Evolutionary conservation across 2,329 filamentous ascomycete genomes (phyloP), one percentile per base, ranked within the genome.

Genomic region (Claviceps citrina): DNA sequence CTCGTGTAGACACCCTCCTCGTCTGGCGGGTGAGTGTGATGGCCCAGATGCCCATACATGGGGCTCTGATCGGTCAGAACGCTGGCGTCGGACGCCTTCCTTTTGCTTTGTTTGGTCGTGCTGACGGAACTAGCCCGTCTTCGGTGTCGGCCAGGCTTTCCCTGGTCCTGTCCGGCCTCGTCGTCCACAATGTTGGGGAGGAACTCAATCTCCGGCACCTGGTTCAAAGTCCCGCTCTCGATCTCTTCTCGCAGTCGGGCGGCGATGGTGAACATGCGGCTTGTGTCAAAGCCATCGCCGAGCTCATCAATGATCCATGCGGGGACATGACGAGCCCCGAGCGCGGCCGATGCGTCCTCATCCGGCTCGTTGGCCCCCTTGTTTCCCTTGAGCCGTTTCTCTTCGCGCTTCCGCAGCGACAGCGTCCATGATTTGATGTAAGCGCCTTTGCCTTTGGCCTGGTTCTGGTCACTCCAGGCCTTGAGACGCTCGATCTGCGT

Each of bases 401-500:
- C 66, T 52, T 82, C 78, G 12, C 79, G 71, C 58, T 78, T 79
- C 33, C 78, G 68, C 36, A 78, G 65, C 5, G 67, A 68, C 6
- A 85, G 57, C 1, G 71, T 67, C 72, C 80, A 85, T 47, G 54
- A 52, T 33, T 54, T 56, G 40, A 62, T 59, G 36, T 51, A 53
- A 5, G 57, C 54, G 0, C 54, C 53, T 34, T 50, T 49, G 19
- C 48, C 52, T 13, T 46, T 44, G 24, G 46, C 50, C 28, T 57
- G 49, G 43, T 77, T 75, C 3, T 59, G 50, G 25, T 70, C 61
- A 43, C 68, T 74, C 81, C 80, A 85, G 0, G 60, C 58, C 46
- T 79, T 67, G 36, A 86, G 70, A 1, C 73, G 67, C 8, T 65
- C 56, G 30, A 85, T 70, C 48, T 83, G 78, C 25, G 67, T 63